Conservation (phyloP, 78 protist genomes). For the Acrasis kona region DNA sequence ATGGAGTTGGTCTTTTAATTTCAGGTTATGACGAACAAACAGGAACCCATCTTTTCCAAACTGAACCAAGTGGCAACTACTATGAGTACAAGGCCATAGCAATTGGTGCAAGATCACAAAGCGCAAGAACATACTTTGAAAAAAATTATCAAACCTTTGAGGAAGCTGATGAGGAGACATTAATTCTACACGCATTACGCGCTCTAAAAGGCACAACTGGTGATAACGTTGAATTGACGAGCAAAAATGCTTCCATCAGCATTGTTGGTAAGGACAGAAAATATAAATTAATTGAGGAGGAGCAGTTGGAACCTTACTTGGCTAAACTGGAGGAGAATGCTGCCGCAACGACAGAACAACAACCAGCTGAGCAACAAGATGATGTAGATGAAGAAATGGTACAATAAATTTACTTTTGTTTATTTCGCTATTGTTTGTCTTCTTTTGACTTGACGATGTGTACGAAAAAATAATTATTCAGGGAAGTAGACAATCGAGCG, state of each 20-base stretch:
- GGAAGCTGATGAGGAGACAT: slow-evolving; percentile 40
- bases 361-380: too few species aligned
- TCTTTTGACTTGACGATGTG: too few species aligned
- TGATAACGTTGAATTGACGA: slow-evolving; percentile 33
- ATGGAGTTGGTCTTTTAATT: slow-evolving; percentile 92
- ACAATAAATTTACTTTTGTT: too few species aligned
- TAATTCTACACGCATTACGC: slow-evolving; percentile 76
- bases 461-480: too few species aligned
- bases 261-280: slow-evolving; percentile 55
- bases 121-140: slow-evolving; percentile 93
- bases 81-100: slow-evolving; percentile 81
- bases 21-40: slow-evolving; percentile 83
- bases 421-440: too few species aligned
- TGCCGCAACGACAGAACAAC: background rate
- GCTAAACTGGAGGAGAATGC: background rate
- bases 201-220: slow-evolving; percentile 65
- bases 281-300: background rate
- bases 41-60: slow-evolving; percentile 82
- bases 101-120: slow-evolving; percentile 93
- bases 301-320: background rate
- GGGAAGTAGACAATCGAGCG: too few species aligned
- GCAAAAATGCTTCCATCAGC: slow-evolving; percentile 54
- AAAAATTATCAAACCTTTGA: slow-evolving; percentile 55
- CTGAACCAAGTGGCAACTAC: slow-evolving; percentile 88
- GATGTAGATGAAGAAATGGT: too few species aligned